Conservation (phyloP, 495 filamentous ascomycete genomes). For the Thozetella sp. region DNA sequence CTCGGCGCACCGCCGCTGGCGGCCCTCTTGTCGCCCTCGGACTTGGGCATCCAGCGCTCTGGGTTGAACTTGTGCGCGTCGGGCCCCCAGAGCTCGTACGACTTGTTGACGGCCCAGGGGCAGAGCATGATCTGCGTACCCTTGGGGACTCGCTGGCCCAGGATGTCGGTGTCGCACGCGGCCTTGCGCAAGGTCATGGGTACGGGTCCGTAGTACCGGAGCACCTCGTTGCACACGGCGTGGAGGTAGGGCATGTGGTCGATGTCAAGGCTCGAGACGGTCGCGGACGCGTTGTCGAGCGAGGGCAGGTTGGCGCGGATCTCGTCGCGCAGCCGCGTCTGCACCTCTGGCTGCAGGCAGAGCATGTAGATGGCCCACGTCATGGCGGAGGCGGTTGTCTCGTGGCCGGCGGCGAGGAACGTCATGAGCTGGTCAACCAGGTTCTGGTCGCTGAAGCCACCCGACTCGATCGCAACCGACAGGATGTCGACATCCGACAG, state of each 20-base stretch:
- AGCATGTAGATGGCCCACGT: conserved; percentile 59
- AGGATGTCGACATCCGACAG: conserved; percentile 72
- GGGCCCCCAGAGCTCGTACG: conserved; percentile 55
- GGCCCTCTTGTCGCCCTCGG: conserved; percentile 27
- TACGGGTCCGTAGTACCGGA: conserved; percentile 49
- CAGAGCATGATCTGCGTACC: conserved; percentile 57
- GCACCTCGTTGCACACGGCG: conserved; percentile 46
- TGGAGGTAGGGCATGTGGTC: conserved; percentile 59
- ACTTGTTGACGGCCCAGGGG: conserved; percentile 64
- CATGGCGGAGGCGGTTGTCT: conserved; percentile 62
- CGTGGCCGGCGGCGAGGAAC: conserved; percentile 90
- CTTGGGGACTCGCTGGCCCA: conserved; percentile 53
- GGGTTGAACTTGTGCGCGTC: conserved; percentile 61
- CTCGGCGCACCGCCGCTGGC: conserved; percentile 51
- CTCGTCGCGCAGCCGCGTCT: conserved; percentile 51
- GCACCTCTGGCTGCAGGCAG: conserved; percentile 45
- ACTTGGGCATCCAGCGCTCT: conserved; percentile 58
- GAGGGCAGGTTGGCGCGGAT: conserved; percentile 64
- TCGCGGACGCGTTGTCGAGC: conserved; percentile 34
- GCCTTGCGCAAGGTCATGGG: conserved; percentile 66
- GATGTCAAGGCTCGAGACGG: conserved; percentile 52
- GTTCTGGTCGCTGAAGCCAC: conserved; percentile 76
- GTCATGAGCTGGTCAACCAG: conserved; percentile 94
- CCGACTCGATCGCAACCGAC: conserved; percentile 77
- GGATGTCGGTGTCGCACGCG: conserved; percentile 64